Conservation (phyloP, 257 asterid genomes). For the Paraleonurus japonicus region DNA sequence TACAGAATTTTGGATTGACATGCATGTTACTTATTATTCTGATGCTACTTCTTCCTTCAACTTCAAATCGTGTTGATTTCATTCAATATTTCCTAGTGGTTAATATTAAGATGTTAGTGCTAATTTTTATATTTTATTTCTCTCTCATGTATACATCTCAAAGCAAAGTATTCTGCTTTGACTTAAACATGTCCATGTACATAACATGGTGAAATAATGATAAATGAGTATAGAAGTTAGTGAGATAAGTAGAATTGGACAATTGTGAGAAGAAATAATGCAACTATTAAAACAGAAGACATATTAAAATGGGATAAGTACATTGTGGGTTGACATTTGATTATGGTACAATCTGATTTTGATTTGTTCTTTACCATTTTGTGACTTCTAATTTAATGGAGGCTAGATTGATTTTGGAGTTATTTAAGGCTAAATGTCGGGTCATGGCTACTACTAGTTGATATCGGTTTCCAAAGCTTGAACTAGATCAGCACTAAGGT, state of each 20-base stretch:
- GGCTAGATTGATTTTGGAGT: background rate
- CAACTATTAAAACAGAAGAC: background rate
- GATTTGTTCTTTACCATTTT: background rate
- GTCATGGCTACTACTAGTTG: background rate
- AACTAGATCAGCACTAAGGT: background rate
- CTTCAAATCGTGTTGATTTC: background rate
- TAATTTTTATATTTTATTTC: background rate
- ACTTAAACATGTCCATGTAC: background rate
- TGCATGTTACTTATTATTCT: constrained; percentile 37
- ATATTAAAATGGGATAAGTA: background rate
- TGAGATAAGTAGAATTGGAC: background rate
- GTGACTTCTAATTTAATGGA: background rate
- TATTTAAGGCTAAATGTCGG: background rate
- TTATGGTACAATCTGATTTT: background rate
- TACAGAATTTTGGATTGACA: constrained; percentile 71
- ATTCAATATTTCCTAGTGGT: background rate
- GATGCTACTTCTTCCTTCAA: background rate
- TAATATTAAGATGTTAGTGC: background rate
- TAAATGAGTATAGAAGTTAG: background rate
- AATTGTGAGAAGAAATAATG: background rate
- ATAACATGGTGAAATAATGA: background rate
- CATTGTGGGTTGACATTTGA: background rate
- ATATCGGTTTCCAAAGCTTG: background rate
- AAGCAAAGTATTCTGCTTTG: constrained; percentile 7
- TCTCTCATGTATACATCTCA: background rate